A percentile compares a stretch with the other conserved stretches of the same genome.
Evolutionary conservation across 345 rosid species (phyloP).

Genomic region (Ceriops zippeliana): DNA sequence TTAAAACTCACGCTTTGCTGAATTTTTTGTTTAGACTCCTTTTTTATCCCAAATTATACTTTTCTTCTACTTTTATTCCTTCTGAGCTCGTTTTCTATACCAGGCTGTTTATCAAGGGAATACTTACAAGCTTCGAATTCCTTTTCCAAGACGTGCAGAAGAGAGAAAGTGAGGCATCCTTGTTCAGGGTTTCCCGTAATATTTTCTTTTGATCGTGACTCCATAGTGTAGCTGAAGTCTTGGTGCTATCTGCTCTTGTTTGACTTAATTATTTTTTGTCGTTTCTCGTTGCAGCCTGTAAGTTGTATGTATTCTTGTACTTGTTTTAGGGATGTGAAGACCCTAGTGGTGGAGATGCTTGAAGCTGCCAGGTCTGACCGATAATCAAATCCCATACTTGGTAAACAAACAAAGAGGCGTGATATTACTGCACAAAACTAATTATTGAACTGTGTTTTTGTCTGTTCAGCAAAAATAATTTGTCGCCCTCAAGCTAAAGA

Average conservation of each 20-base stretch:
- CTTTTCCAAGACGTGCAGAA: conserved; percentile 74
- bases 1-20: neutral
- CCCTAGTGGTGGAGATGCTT: conserved; percentile 84
- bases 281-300: neutral
- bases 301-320: conserved; percentile 21
- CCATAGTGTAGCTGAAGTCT: neutral
- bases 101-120: conserved; percentile 73
- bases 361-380: conserved; percentile 54
- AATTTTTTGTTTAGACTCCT: neutral
- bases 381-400: conserved; percentile 24
- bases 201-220: neutral
- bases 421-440: neutral
- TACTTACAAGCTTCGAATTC: conserved; percentile 74
- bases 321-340: conserved; percentile 75
- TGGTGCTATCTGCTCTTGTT: neutral
- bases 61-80: neutral
- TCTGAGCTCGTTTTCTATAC: conserved; percentile 8
- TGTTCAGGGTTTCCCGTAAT: neutral
- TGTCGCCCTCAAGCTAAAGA: neutral
- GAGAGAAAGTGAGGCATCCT: conserved; percentile 65
- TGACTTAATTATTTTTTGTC: neutral
- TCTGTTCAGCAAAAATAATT: neutral
- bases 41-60: neutral
- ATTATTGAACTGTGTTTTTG: neutral
- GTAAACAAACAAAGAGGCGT: conserved; percentile 9